Evolutionary conservation across 1,284 basidiomycete species (phyloP).

Genomic region (Acaromyces ingoldii): DNA sequence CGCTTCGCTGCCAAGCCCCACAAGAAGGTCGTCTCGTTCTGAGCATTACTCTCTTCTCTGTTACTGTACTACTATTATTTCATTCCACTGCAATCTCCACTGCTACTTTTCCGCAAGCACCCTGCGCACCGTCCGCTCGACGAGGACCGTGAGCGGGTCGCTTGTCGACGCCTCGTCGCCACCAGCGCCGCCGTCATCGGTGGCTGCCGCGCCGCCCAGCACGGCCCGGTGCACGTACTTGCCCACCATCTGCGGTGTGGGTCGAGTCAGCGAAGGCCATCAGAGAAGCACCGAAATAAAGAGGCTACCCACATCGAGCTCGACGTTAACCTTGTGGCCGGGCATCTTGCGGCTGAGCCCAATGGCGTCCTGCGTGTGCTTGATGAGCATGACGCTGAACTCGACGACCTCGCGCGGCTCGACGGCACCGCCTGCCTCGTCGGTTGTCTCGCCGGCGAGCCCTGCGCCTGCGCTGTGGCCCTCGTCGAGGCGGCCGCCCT

Average conservation of each 20-base stretch:
- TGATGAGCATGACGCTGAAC: slow-evolving; percentile 50
- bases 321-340: slow-evolving; percentile 46
- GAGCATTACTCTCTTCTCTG: no score
- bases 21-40: no score
- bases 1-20: no score
- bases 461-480: slow-evolving; percentile 21
- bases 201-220: slow-evolving; percentile 9
- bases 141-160: slow-evolving; percentile 1
- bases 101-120: slow-evolving; percentile 1
- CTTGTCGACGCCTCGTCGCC: slow-evolving; percentile 11
- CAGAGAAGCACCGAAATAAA: neutral
- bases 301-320: slow-evolving; percentile 29
- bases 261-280: neutral
- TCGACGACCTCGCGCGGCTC: slow-evolving; percentile 39
- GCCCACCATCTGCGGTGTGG: slow-evolving; percentile 40
- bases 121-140: slow-evolving; percentile 6
- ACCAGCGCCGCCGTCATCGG: slow-evolving; percentile 18
- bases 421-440: slow-evolving; percentile 2
- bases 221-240: slow-evolving; percentile 48
- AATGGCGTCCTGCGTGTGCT: slow-evolving; percentile 49
- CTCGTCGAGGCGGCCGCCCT: slow-evolving; percentile 24
- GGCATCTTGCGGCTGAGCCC: slow-evolving; percentile 41
- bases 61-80: no score
- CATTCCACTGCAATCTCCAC: no score
- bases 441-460: slow-evolving; percentile 3